phyloP scores from a whole-genome alignment of 2,329 filamentous ascomycete genomes.

The Rhynchosporium secalis region DNA sequence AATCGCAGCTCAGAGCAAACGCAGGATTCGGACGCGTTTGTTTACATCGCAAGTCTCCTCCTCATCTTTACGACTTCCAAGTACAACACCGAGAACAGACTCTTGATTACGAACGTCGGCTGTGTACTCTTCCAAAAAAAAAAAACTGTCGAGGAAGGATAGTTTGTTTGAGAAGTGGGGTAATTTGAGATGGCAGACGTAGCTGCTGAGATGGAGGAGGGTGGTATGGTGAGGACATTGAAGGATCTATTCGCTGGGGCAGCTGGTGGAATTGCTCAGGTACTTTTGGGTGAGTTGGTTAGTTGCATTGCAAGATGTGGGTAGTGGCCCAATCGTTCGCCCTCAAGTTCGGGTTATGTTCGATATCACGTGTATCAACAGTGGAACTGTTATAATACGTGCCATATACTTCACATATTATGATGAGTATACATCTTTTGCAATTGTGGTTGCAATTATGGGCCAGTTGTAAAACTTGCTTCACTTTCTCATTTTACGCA shows the following conservation, averaged over 20 bases:
- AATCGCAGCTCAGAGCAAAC: conserved; percentile 9
- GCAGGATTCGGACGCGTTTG: conserved; percentile 1
- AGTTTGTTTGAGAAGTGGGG: conserved; percentile 13
- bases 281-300: conserved; percentile 75
- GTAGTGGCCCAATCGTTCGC: conserved; percentile 9
- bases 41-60: conserved; percentile 5
- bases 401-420: background rate
- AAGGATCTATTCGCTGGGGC: conserved; percentile 94
- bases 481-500: background rate
- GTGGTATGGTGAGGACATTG: conserved; percentile 37
- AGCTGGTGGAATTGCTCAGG: conserved; percentile 88
- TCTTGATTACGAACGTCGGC: too few relatives aligned
- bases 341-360: conserved; percentile 15
- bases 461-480: background rate
- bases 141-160: background rate
- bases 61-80: background rate
- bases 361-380: conserved; percentile 21
- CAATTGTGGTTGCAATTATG: background rate
- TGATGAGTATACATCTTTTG: background rate
- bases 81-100: background rate
- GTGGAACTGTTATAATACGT: conserved; percentile 1
- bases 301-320: conserved; percentile 14
- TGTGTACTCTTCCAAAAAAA: background rate
- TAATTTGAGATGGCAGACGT: conserved; percentile 37
- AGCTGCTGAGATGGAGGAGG: conserved; percentile 38